A percentile compares a stretch with the other conserved stretches of the same genome.
Conservation (phyloP, 176 grass and related monocot genomes). For the Thalia dealbata region DNA sequence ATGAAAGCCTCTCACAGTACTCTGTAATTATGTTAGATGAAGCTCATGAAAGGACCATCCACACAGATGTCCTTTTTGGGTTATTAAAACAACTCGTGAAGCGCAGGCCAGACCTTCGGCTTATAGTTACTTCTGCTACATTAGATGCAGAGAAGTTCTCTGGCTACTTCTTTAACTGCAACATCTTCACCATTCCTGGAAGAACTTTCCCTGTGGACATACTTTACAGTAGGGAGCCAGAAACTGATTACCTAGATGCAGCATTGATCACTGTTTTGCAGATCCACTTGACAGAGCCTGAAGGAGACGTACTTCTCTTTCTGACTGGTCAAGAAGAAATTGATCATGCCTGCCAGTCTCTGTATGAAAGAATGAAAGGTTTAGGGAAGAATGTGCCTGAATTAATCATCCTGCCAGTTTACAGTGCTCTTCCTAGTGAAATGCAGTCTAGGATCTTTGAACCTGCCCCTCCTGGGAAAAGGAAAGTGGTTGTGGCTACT, state of each 20-base stretch:
- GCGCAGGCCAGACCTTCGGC: conserved; percentile 69
- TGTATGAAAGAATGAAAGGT: conserved; percentile 93
- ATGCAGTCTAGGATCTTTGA: conserved; percentile 97
- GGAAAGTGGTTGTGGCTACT: conserved; percentile 91
- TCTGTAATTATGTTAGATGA: conserved; percentile 97
- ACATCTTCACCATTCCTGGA: conserved; percentile 96
- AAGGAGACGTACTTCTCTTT: conserved; percentile 86
- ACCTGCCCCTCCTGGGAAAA: conserved; percentile 79
- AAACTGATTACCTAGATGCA: conserved; percentile 89
- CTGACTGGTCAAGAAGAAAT: conserved; percentile 95
- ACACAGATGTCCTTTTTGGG: conserved; percentile 86
- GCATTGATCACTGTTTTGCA: conserved; percentile 81
- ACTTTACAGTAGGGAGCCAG: conserved; percentile 81
- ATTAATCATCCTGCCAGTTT: conserved; percentile 87
- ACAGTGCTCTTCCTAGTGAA: conserved; percentile 93
- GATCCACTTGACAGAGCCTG: conserved; percentile 89
- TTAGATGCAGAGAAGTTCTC: conserved; percentile 98
- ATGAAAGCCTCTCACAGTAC: conserved; percentile 82
- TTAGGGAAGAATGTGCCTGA: conserved; percentile 83
- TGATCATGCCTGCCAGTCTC: conserved; percentile 80
- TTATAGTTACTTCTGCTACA: conserved; percentile 94
- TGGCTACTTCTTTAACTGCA: conserved; percentile 93
- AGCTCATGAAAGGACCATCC: conserved; percentile 92
- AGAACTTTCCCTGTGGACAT: conserved; percentile 95
- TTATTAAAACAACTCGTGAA: conserved; percentile 87